phyloP scores from a whole-genome alignment of 2,329 filamentous ascomycete genomes.

The Alternaria metachromatica region DNA sequence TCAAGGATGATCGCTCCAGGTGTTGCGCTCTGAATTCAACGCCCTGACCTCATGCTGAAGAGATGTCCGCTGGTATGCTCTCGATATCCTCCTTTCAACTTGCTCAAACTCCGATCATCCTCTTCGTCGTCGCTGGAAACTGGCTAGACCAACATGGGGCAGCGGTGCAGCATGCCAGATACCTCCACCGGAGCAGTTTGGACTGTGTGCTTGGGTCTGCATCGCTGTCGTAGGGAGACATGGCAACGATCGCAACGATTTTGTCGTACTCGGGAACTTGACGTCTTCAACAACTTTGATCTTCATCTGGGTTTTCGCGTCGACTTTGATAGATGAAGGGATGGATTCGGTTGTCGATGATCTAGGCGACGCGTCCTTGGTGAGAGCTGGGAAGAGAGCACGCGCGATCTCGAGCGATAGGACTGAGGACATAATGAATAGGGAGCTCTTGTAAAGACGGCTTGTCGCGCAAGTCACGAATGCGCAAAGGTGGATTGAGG shows the following conservation, averaged over 20 bases:
- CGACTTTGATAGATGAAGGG: background rate
- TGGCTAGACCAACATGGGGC: background rate
- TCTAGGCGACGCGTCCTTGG: background rate
- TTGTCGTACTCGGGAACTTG: background rate
- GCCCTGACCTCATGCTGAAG: background rate
- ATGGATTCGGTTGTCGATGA: background rate
- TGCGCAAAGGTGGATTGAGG: too few species aligned
- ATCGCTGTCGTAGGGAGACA: background rate
- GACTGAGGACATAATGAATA: background rate
- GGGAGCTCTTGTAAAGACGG: background rate
- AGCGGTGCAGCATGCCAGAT: background rate
- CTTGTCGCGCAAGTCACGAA: background rate
- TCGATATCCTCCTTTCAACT: background rate
- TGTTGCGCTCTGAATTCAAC: too few species aligned
- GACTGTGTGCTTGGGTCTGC: background rate
- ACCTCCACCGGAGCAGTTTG: background rate
- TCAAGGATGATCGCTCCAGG: too few species aligned
- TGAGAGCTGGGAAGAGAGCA: background rate
- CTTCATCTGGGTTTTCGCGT: background rate
- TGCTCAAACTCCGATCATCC: background rate
- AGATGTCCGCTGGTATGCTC: background rate
- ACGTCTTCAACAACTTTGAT: slow-evolving; percentile 6
- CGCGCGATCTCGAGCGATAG: background rate
- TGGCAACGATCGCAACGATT: background rate
- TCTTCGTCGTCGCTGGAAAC: background rate